Evolutionary conservation across 305 asterid species (phyloP).

Genomic region (Fraxinus xanthoxyloides): DNA sequence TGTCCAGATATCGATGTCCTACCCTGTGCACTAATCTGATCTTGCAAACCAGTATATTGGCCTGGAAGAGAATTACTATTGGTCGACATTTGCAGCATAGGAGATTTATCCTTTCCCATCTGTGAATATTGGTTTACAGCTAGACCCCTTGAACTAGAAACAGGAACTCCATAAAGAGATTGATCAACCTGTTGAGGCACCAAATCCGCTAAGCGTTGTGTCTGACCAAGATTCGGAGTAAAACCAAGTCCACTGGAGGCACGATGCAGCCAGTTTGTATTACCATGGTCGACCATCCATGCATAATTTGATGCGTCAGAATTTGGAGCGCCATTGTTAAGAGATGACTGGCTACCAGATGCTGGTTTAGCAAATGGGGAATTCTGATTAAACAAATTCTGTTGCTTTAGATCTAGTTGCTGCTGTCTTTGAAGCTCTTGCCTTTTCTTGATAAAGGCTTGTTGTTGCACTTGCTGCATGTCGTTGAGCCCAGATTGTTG

Average conservation of each 20-base stretch:
- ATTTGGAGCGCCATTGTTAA: slow-evolving; percentile 45
- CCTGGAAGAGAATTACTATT: slow-evolving; percentile 48
- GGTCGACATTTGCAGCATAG: slow-evolving; percentile 47
- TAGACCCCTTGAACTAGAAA: slow-evolving; percentile 69
- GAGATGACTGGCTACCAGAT: slow-evolving; percentile 54
- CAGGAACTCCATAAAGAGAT: slow-evolving; percentile 84
- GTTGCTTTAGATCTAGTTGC: slow-evolving; percentile 57
- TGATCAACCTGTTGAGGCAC: slow-evolving; percentile 70
- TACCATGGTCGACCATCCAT: slow-evolving; percentile 54
- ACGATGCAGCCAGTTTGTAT: slow-evolving; percentile 58
- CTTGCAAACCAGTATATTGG: slow-evolving; percentile 39
- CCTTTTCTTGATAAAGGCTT: slow-evolving; percentile 72
- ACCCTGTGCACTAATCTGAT: slow-evolving; percentile 45
- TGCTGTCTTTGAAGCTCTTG: slow-evolving; percentile 90
- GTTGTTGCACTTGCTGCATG: slow-evolving; percentile 79
- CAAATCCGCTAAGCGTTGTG: slow-evolving; percentile 46
- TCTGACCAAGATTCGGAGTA: slow-evolving; percentile 51
- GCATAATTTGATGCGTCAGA: slow-evolving; percentile 46
- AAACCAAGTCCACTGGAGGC: slow-evolving; percentile 41
- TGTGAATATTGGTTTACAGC: slow-evolving; percentile 53
- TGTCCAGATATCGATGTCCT: slow-evolving; percentile 44
- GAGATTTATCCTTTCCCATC: slow-evolving; percentile 43
- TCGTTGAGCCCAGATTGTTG: slow-evolving; percentile 71
- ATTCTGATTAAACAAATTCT: slow-evolving; percentile 46
- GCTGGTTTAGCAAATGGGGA: slow-evolving; percentile 44